Base-by-base conservation (phyloP, 2,329 filamentous ascomycete genomes). In the Acarospora socialis region DNA sequence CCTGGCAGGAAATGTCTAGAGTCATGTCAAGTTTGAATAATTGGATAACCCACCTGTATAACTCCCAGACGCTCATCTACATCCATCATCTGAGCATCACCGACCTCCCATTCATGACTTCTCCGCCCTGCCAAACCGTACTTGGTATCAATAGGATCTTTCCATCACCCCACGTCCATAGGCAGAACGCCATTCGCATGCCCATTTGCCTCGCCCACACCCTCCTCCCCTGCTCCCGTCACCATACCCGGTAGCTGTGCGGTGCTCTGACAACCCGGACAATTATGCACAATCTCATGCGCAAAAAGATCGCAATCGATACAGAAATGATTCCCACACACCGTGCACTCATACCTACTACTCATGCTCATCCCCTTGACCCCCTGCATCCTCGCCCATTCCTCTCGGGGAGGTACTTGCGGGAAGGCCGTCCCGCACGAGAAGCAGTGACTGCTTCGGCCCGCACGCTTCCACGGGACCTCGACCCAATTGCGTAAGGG, bases 241-340 rank as follows among this genome's bases (percentile, higher is more conserved):
- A 6, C 24, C 24, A 27, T 27, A 13, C 6, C 6, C 24, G 16
- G 13, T 12, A 12, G 6, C 24, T 15, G 24, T 15, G 6, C 16
- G n/a, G 45, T 51, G 42, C 61, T 65, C 43, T 76, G 77, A 53
- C 90, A 98, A 0, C 87, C 87, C 0, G 90, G 86, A 49, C 90
- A 98, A 55, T 95, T 95, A 53, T 98, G 87, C 31, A 93, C 70
- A 8, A 92, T 73, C 58, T 94, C 84, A 52, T 98, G 90, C 15
- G 82, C 80, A 58, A 90, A 94, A 15, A 94, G 74, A 54, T 98
- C 90, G 54, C 90, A 98, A 53, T 98, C 90, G 43, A 98, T 92
- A 62, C 90, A 98, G 52, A 95, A 98, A 57, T 95, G 87, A 37
- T 81, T 76, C 3, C 68, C 59, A 55, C 90, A 98, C n/a, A 77